Evolutionary conservation across 345 rosid genomes (phyloP), one percentile per base, ranked within the genome.

Genomic region (Dipteronia dyeriana): DNA sequence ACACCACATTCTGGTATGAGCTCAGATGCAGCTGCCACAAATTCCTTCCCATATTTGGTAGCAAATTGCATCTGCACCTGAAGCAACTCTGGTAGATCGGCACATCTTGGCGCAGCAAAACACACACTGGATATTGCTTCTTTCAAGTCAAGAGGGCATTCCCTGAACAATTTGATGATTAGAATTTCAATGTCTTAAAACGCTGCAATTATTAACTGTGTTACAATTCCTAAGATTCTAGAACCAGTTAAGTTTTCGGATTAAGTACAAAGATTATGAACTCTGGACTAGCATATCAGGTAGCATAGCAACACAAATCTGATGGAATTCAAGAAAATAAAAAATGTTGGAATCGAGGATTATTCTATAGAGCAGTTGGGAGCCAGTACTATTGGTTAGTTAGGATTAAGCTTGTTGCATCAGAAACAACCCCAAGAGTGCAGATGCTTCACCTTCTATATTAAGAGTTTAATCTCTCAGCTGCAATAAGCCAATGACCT

Each of bases 31-130:
- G 98, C 98, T 54, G 97, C 81, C 56, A 92, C 90, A 78, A 96
- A 96, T 79, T 96, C 98, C 76, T 84, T 94, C 19, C 99, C 98
- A 47, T 96, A 96, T 81, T 96, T 96, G 70, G 90, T 67, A 39
- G 86, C 88, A 85, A 96, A 96, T 13, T 87, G 87, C 79, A 94
- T 85, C 79, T 96, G 99, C 70, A 90, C 97, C 86, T 96, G 99
- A 79, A 84, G 90, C 88, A 96, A 79, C 87, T 96, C 99, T 19
- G 85, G 87, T 83, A 96, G 85, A 79, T 96, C 99, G 5, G 97
- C 95, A 84, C 99, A 96, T 89, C 98, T 89, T 61, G 99, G 98
- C 12, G 99, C 97, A 84, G 95, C 99, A 82, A 96, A 96, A 87
- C 98, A 94, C 66, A 96, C 76, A 59, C 97, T 96, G 53, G 97